phyloP scores from a whole-genome alignment of 2,329 filamentous ascomycete species.

The Westerdykella sp. region DNA sequence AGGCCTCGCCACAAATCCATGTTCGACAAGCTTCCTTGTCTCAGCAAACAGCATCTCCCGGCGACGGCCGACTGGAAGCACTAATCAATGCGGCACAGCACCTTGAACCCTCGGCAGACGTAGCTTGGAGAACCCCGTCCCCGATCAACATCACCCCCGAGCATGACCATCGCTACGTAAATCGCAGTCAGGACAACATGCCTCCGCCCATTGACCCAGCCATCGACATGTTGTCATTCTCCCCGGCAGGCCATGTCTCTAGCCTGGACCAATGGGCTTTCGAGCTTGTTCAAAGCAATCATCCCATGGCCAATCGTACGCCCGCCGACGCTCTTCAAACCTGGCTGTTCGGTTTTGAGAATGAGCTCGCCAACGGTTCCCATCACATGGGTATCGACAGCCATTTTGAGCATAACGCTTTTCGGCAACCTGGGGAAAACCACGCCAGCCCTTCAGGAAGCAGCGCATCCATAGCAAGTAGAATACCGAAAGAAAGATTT shows the following conservation, averaged over 20 bases:
- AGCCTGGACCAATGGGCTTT: conserved; percentile 36
- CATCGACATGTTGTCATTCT: conserved; percentile 33
- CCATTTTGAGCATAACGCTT: conserved; percentile 26
- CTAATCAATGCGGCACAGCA: conserved; percentile 35
- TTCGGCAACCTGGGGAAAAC: conserved; percentile 18
- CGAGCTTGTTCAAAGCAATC: conserved; percentile 33
- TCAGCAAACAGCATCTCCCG: conserved; percentile 20
- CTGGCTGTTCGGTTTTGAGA: conserved; percentile 33
- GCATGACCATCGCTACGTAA: conserved; percentile 19
- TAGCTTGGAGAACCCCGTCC: conserved; percentile 32
- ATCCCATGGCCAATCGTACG: conserved; percentile 31
- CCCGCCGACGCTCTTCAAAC: conserved; percentile 33
- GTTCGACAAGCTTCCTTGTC: conserved; percentile 10
- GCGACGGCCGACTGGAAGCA: conserved; percentile 32
- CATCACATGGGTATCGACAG: conserved; percentile 28
- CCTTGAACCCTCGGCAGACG: conserved; percentile 27
- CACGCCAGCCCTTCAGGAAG: conserved; percentile 30
- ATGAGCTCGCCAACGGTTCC: conserved; percentile 20
- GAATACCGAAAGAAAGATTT: conserved; percentile 35
- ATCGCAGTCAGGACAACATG: conserved; percentile 25
- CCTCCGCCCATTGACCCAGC: conserved; percentile 35
- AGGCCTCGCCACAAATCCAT: conserved; percentile 14
- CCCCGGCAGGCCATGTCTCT: conserved; percentile 28
- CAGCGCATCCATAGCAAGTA: conserved; percentile 33
- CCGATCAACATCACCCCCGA: conserved; percentile 20